A percentile compares a stretch with the other conserved stretches of the same genome.
These are phyloP conservation scores for Sphaceloma murrayae DNA, from an alignment of 2,329 filamentous ascomycete species.

Conservation along the genomic window DNA sequence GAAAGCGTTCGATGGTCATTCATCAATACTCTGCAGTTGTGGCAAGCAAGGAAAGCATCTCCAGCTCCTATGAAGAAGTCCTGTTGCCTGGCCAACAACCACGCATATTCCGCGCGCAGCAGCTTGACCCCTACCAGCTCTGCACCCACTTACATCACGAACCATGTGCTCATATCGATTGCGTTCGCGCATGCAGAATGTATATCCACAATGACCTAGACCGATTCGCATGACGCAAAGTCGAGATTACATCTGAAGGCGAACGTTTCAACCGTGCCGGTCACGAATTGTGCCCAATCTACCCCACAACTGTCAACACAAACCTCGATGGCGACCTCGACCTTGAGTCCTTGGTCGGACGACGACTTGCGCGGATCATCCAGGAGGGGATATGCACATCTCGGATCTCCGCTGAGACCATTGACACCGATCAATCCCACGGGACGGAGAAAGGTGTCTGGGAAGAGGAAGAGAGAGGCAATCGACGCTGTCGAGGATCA, in stretches of 20 bases:
- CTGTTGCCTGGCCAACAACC: constrained; percentile 3
- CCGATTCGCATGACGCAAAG: too few relatives aligned
- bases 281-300: constrained; percentile 9
- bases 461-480: constrained; percentile 9
- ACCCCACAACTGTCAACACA: constrained; percentile 4
- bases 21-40: not conserved
- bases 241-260: constrained; percentile 1
- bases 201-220: too few relatives aligned
- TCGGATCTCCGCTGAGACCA: constrained; percentile 2
- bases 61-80: not conserved
- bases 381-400: not conserved
- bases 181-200: too few relatives aligned
- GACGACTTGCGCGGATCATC: constrained; percentile 5
- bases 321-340: not conserved
- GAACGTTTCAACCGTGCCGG: constrained; percentile 14
- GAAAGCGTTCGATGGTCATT: too few relatives aligned
- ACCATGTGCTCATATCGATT: too few relatives aligned
- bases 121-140: not conserved
- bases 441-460: constrained; percentile 2
- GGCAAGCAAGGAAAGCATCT: not conserved
- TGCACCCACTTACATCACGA: too few relatives aligned
- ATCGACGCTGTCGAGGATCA: constrained; percentile 1
- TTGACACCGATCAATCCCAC: too few relatives aligned
- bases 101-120: not conserved
- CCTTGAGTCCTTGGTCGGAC: constrained; percentile 4